These are phyloP conservation scores for Fonsecaea nubica DNA, from an alignment of 2,329 filamentous ascomycete genomes.

Conservation along the genomic window DNA sequence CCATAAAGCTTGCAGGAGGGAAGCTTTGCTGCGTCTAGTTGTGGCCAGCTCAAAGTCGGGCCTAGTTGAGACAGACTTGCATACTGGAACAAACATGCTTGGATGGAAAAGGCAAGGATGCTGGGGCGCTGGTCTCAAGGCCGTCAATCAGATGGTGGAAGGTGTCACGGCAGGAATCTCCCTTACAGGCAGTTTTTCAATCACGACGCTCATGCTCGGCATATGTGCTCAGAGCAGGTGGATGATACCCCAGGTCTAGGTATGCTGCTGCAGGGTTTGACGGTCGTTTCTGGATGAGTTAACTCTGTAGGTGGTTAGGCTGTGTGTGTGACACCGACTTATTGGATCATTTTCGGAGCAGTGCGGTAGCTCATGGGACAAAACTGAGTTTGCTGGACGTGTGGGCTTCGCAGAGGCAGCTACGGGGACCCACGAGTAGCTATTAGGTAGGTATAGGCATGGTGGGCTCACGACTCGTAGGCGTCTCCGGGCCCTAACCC, in stretches of 20 bases:
- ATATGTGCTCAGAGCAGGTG: background rate
- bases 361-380: background rate
- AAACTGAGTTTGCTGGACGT: background rate
- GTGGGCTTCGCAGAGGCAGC: background rate
- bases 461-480: background rate
- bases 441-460: background rate
- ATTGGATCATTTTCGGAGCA: background rate
- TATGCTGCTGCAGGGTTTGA: background rate
- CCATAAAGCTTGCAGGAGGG: conserved; percentile 18
- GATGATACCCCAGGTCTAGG: conserved; percentile 3
- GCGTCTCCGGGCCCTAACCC: background rate
- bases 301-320: background rate
- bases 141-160: background rate
- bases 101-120: background rate
- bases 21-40: conserved; percentile 20
- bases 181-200: background rate
- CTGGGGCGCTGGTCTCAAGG: background rate
- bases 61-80: background rate
- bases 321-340: background rate
- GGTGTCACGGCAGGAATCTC: background rate
- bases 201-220: background rate
- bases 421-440: background rate
- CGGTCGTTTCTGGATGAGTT: background rate
- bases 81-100: background rate
- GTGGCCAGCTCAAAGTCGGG: background rate